Conservation (phyloP, 2,329 filamentous ascomycete genomes). For the Ascosphaera pollenicola region DNA sequence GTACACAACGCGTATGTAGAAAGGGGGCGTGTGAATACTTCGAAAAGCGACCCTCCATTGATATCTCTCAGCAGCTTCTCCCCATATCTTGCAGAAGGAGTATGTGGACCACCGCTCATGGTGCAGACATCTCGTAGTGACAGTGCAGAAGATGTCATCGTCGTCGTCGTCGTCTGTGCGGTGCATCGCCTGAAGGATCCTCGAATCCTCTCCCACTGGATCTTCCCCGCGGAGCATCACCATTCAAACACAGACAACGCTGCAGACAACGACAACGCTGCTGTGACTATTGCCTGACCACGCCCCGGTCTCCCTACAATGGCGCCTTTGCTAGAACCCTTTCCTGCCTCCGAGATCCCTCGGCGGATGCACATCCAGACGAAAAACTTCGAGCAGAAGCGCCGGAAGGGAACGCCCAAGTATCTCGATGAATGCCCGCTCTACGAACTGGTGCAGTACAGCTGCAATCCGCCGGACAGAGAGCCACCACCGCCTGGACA, state of each 20-base stretch:
- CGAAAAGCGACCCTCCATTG: conserved; percentile 25
- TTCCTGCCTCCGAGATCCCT: conserved; percentile 29
- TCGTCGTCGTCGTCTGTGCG: no score
- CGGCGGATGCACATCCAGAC: conserved; percentile 25
- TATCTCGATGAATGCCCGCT: conserved; percentile 32
- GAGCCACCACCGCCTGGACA: conserved; percentile 20
- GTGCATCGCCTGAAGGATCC: no score
- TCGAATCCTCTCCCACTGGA: no score
- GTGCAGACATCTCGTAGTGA: conserved; percentile 19
- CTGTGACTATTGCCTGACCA: no score
- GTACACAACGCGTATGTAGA: neutral
- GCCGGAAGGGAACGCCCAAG: conserved; percentile 28
- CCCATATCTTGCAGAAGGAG: conserved; percentile 18
- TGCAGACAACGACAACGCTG: no score
- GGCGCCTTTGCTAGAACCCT: conserved; percentile 32
- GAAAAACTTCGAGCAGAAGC: conserved; percentile 25
- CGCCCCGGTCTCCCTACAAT: conserved; percentile 15
- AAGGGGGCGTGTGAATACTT: conserved; percentile 19
- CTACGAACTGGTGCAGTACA: conserved; percentile 39
- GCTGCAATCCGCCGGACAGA: conserved; percentile 31
- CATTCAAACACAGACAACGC: no score
- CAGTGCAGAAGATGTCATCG: no score
- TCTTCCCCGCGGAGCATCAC: no score
- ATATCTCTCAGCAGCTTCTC: conserved; percentile 30
- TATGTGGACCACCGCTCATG: conserved; percentile 15